phyloP scores from a whole-genome alignment of 352 stramenopile species.

The Phytophthora melonis region DNA sequence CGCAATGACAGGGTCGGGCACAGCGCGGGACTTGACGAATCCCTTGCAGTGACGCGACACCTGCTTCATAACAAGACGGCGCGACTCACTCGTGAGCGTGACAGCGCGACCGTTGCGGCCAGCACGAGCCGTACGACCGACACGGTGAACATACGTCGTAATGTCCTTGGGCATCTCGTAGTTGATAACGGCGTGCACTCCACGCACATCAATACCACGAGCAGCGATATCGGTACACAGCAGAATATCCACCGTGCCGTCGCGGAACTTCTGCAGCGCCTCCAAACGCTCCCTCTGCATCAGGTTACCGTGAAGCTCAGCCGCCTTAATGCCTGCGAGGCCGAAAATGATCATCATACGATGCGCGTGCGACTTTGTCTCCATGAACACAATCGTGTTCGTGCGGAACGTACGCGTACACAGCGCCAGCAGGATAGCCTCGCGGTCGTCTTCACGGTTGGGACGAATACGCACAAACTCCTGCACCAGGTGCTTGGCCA shows the following conservation, averaged over 20 bases:
- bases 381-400: conserved; percentile 99
- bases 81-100: conserved; percentile 91
- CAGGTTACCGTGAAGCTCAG: conserved; percentile 99
- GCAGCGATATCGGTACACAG: conserved; percentile 99
- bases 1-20: conserved; percentile 88
- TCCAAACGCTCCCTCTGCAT: conserved; percentile 96
- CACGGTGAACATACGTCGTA: conserved; percentile 99
- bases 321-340: conserved; percentile 96
- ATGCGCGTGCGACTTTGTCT: conserved; percentile 97
- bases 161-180: conserved; percentile 99
- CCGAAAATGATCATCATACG: conserved; percentile 97
- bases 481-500: conserved; percentile 96
- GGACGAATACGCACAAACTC: conserved; percentile 98
- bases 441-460: conserved; percentile 92
- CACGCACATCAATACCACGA: conserved; percentile 97
- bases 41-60: conserved; percentile 89
- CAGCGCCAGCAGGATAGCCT: conserved; percentile 96
- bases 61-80: conserved; percentile 95
- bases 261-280: conserved; percentile 96
- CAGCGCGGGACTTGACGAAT: conserved; percentile 92
- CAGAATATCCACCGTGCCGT: conserved; percentile 96
- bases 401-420: conserved; percentile 95
- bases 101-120: conserved; percentile 93
- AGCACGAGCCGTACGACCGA: conserved; percentile 98
- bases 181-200: conserved; percentile 99